Evolutionary conservation across 2,329 filamentous ascomycete genomes (phyloP).

Genomic region (Leptographium flavum): DNA sequence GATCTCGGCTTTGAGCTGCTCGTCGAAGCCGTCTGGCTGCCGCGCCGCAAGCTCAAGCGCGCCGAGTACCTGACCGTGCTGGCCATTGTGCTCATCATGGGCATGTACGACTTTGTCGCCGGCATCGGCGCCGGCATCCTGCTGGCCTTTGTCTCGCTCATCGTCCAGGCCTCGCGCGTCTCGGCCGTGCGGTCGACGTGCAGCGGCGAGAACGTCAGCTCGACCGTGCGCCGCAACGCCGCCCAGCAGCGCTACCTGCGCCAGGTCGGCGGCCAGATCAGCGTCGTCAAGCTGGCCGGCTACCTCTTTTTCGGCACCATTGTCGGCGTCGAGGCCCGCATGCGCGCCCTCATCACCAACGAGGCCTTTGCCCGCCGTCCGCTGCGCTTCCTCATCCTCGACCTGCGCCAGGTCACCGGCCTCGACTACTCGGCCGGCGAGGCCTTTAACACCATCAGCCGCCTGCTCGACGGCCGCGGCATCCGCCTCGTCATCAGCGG

Average conservation of each 20-base stretch:
- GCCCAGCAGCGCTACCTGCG: conserved; percentile 78
- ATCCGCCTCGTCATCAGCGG: conserved; percentile 76
- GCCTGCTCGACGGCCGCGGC: conserved; percentile 61
- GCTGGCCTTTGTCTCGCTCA: conserved; percentile 78
- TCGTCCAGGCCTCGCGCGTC: conserved; percentile 80
- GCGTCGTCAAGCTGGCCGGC: conserved; percentile 80
- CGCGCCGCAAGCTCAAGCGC: conserved; percentile 72
- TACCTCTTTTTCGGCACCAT: conserved; percentile 99
- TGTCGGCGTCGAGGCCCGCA: conserved; percentile 82
- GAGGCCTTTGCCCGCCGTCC: conserved; percentile 63
- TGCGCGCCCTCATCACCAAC: conserved; percentile 69
- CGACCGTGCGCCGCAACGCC: conserved; percentile 81
- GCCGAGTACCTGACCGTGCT: conserved; percentile 85
- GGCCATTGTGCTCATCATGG: conserved; percentile 88
- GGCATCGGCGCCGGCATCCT: conserved; percentile 88
- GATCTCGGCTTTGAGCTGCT: conserved; percentile 86
- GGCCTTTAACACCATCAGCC: conserved; percentile 83
- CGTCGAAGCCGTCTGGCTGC: conserved; percentile 75
- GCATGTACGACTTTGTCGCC: conserved; percentile 88
- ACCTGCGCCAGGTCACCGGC: conserved; percentile 78
- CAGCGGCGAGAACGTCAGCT: conserved; percentile 75
- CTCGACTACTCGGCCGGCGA: conserved; percentile 95
- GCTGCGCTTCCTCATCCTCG: conserved; percentile 80
- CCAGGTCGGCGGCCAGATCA: conserved; percentile 75
- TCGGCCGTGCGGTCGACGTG: conserved; percentile 85